phyloP scores from a whole-genome alignment of 1,284 basidiomycete genomes.

The Flammula alnicola region DNA sequence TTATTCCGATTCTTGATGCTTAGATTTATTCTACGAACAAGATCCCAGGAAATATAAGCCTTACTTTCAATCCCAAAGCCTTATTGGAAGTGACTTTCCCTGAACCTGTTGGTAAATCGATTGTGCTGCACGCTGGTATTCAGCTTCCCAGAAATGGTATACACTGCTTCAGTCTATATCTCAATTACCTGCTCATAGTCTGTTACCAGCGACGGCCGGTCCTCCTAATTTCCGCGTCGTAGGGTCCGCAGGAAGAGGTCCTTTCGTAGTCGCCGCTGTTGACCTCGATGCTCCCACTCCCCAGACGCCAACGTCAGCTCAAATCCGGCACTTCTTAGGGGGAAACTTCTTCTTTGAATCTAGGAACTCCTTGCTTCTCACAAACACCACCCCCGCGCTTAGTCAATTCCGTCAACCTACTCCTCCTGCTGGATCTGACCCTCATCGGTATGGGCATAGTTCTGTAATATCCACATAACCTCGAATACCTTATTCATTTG shows the following conservation, averaged over 20 bases:
- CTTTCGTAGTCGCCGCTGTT: constrained; percentile 51
- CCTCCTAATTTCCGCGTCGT: constrained; percentile 44
- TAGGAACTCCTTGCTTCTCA: constrained; percentile 26
- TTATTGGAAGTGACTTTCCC: constrained; percentile 30
- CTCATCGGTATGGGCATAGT: constrained; percentile 51
- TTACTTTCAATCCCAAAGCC: constrained; percentile 28
- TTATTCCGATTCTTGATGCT: too few relatives aligned
- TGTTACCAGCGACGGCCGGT: constrained; percentile 43
- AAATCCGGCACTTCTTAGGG: constrained; percentile 57
- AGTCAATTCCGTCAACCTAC: constrained; percentile 50
- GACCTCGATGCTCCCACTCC: constrained; percentile 60
- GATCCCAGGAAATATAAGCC: constrained; percentile 26
- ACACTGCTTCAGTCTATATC: background rate
- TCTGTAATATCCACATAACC: background rate
- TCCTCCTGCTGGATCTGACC: constrained; percentile 52
- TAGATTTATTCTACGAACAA: too few relatives aligned
- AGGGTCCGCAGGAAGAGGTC: constrained; percentile 34
- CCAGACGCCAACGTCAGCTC: constrained; percentile 44
- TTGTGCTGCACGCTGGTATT: constrained; percentile 24
- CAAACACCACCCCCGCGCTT: constrained; percentile 49
- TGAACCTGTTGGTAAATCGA: constrained; percentile 10
- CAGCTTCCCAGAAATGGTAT: constrained; percentile 19
- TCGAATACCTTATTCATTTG: background rate
- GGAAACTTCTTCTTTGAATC: constrained; percentile 44
- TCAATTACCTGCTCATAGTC: background rate